Evolutionary conservation across 148 eudicot genomes (phyloP), one percentile per base, ranked within the genome.

Genomic region (Rhododendron griersonianum): DNA sequence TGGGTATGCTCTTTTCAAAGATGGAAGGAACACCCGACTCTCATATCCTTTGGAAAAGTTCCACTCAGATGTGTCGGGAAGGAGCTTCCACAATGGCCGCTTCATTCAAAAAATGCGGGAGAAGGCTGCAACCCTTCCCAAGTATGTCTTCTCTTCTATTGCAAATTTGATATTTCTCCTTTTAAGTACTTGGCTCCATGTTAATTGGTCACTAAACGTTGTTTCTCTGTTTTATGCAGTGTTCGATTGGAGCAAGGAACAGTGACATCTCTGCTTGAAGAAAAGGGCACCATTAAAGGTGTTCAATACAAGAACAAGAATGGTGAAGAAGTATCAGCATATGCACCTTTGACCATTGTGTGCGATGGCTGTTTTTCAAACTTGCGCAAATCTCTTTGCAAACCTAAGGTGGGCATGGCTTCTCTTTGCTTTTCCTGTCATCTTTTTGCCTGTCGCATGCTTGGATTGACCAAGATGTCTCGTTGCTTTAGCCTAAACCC

Each of bases 311-410:
- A 92, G 93, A 92, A 67, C 51, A 94, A 94, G 86, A 85, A 87
- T 85, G 97, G 97, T 8, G 89, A 95, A 89, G 94, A 92, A 87
- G 41, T 91, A 82, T 84, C 75, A 35, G 91, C 97, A 15, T 92
- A 89, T 89, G 98, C 98, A 15, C 98, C 98, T 86, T 82, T 95
- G 67, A 95, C 98, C n/a, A 88, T 94, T 65, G 98, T 95, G 6
- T 95, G 98, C 37, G 98, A 95, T 91, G 98, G 98, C 39, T 94
- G 98, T 85, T 95, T 95, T 85, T 95, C 98, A 87, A 95, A 95
- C 87, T 89, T 95, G 90, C 91, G 97, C 18, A 92, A 91, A 48
- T 89, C 95, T 11, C 97, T 95, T 83, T 94, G 97, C 90, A 89
- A 81, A 9, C 95, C 98, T n/a, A 89, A 90, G 96, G 98, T 95